Conservation (phyloP, 2,329 filamentous ascomycete genomes). For the Xylariaceae sp. region DNA sequence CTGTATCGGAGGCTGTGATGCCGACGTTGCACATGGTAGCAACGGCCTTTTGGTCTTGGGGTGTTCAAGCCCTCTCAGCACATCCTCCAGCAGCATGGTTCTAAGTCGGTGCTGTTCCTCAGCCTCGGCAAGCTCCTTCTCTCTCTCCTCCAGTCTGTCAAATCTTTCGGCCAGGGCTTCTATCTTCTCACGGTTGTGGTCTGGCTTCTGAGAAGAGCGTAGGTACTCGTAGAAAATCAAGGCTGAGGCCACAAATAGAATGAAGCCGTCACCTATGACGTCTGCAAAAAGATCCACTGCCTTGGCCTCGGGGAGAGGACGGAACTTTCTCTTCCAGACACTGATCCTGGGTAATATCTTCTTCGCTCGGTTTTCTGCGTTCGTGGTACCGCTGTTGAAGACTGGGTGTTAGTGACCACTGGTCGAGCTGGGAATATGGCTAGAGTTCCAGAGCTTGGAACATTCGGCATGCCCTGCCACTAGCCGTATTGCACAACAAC, state of each 20-base stretch:
- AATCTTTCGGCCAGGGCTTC: conserved; percentile 46
- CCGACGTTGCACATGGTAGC: conserved; percentile 33
- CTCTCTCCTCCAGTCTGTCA: conserved; percentile 46
- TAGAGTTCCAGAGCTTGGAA: too few relatives aligned
- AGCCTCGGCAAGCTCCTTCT: conserved; percentile 48
- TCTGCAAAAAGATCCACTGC: conserved; percentile 65
- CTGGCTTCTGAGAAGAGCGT: conserved; percentile 56
- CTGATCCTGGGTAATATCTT: conserved; percentile 38
- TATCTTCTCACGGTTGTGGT: conserved; percentile 51
- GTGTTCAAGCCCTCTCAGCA: conserved; percentile 48
- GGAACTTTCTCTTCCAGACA: conserved; percentile 60
- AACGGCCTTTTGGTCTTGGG: conserved; percentile 55
- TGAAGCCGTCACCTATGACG: conserved; percentile 61
- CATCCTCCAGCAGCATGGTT: conserved; percentile 51
- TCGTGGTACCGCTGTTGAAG: conserved; percentile 29
- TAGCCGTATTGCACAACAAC: too few relatives aligned
- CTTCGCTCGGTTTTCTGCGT: conserved; percentile 26
- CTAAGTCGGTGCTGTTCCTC: conserved; percentile 42
- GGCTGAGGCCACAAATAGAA: conserved; percentile 53
- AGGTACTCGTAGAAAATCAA: conserved; percentile 61
- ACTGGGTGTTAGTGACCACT: too few relatives aligned
- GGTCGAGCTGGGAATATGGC: too few relatives aligned
- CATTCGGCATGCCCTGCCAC: too few relatives aligned
- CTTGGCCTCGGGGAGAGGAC: conserved; percentile 59
- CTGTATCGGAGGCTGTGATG: conserved; percentile 20